Conservation (phyloP, 768 basidiomycete species). For the Auricularia heimuer region DNA sequence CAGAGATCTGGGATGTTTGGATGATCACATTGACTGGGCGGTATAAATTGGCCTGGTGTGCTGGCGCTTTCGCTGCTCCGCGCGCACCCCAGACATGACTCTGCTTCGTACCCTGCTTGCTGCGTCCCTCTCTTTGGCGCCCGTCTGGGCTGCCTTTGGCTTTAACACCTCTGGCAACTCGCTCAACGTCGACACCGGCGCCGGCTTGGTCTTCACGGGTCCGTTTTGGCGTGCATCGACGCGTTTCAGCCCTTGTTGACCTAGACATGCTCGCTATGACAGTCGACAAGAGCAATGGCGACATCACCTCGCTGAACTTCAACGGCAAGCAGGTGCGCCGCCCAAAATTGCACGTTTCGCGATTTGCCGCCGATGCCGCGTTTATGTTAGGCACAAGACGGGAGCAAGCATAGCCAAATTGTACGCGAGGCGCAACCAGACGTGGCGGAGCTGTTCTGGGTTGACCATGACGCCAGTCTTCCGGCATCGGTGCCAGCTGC, state of each 20-base stretch:
- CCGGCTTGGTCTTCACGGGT: slow-evolving; percentile 36
- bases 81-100: background rate
- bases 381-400: background rate
- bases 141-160: slow-evolving; percentile 36
- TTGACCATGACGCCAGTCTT: background rate
- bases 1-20: background rate
- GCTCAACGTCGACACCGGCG: slow-evolving; percentile 35
- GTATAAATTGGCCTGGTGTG: background rate
- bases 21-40: background rate
- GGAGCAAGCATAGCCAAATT: background rate
- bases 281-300: slow-evolving; percentile 36
- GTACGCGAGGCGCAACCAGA: background rate
- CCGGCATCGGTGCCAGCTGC: background rate
- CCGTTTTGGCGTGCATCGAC: slow-evolving; percentile 8
- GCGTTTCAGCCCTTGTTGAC: background rate
- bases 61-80: background rate
- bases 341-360: slow-evolving; percentile 9
- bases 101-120: background rate
- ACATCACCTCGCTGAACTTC: slow-evolving; percentile 36
- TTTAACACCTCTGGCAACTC: slow-evolving; percentile 33
- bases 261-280: background rate
- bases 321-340: slow-evolving; percentile 40
- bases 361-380: too few species aligned
- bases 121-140: background rate
- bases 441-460: too few species aligned